Evolutionary conservation across 345 rosid genomes (phyloP).

Genomic region (Abelmoschus esculentus): DNA sequence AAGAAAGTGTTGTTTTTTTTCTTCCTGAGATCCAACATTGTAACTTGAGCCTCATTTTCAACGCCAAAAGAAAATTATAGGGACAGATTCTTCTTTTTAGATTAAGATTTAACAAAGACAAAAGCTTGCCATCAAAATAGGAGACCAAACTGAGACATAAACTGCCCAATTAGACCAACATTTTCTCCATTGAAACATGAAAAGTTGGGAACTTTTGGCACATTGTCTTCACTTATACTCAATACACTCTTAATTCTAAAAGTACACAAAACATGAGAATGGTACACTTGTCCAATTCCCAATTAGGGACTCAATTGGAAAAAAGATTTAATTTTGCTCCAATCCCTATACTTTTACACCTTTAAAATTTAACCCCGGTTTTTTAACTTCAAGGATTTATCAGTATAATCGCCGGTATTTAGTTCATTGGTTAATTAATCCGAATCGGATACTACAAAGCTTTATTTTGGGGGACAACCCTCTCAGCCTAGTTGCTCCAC

Average conservation of each 20-base stretch:
- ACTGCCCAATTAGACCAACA: conserved; percentile 13
- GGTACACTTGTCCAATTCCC: conserved; percentile 23
- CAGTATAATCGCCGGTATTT: no score
- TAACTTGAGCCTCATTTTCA: conserved; percentile 19
- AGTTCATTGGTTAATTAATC: no score
- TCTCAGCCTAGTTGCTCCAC: no score
- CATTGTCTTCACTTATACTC: not conserved
- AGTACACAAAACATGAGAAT: not conserved
- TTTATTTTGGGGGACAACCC: no score
- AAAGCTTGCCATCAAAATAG: conserved; percentile 30
- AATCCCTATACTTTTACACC: no score
- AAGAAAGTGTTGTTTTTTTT: not conserved
- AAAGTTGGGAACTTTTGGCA: conserved; percentile 7
- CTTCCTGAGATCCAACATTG: conserved; percentile 23
- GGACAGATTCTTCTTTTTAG: conserved; percentile 15
- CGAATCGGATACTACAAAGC: no score
- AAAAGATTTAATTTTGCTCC: not conserved
- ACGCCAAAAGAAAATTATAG: not conserved
- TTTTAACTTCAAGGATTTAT: no score
- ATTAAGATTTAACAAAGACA: conserved; percentile 20
- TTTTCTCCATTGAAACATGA: conserved; percentile 15
- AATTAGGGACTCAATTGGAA: conserved; percentile 7
- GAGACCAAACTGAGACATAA: conserved; percentile 37
- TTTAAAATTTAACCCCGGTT: no score
- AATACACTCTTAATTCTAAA: not conserved